Percentiles rank a stretch among this genome's conserved stretches.
Conservation (phyloP, 1,284 basidiomycete species). For the Malassezia brasiliensis region DNA sequence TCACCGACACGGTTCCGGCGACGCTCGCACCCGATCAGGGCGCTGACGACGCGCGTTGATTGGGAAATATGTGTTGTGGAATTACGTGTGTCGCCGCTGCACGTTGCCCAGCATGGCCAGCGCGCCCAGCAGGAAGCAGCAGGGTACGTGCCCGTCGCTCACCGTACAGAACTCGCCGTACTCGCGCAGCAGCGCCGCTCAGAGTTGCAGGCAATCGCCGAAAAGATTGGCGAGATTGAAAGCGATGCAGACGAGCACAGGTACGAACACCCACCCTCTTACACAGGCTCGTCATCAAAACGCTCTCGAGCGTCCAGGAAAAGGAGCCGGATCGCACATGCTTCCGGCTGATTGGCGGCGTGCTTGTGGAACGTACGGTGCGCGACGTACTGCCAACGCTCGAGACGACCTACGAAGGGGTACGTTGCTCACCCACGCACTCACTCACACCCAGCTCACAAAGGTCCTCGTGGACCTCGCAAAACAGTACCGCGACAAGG, state of each 20-base stretch:
- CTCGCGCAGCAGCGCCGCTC: constrained; percentile 29
- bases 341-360: constrained; percentile 90
- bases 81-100: not conserved
- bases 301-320: constrained; percentile 56
- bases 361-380: constrained; percentile 89
- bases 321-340: constrained; percentile 83
- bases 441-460: constrained; percentile 26
- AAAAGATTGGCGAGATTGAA: constrained; percentile 46
- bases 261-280: constrained; percentile 23
- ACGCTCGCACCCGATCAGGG: constrained; percentile 7
- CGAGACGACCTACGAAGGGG: constrained; percentile 39
- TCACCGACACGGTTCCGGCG: constrained; percentile 5
- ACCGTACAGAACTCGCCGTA: constrained; percentile 27
- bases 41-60: constrained; percentile 6
- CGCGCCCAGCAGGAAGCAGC: not conserved
- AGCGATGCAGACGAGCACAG: constrained; percentile 45
- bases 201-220: constrained; percentile 42
- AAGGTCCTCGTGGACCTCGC: constrained; percentile 38
- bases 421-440: constrained; percentile 20
- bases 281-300: constrained; percentile 72
- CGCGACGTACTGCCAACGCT: constrained; percentile 79
- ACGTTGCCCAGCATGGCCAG: not conserved
- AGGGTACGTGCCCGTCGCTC: not conserved
- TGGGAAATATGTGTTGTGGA: not conserved
- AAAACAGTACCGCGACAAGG: constrained; percentile 46